Conservation (phyloP, 2,329 filamentous ascomycete species). For the Diaporthe destruens region DNA sequence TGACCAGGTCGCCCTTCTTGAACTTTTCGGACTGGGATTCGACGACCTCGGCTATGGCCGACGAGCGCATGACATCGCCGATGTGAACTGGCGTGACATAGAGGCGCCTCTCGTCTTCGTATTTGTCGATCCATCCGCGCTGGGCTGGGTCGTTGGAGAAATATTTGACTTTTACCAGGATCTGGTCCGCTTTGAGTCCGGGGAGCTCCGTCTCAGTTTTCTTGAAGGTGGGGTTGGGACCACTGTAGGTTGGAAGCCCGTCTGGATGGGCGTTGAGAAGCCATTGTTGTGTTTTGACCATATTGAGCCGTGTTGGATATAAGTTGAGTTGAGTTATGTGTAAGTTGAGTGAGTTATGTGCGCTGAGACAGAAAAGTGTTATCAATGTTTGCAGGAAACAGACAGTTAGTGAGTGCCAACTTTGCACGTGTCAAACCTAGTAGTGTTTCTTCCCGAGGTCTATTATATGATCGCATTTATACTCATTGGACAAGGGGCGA, state of each 20-base stretch:
- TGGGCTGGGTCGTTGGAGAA: slow-evolving; percentile 81
- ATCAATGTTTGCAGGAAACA: no score
- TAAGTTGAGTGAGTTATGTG: background rate
- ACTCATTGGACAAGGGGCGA: no score
- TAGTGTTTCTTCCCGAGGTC: background rate
- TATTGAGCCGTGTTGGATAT: background rate
- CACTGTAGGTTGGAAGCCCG: slow-evolving; percentile 22
- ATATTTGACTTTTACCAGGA: slow-evolving; percentile 73
- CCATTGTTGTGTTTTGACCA: slow-evolving; percentile 35
- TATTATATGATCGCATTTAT: background rate
- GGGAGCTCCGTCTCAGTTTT: slow-evolving; percentile 14
- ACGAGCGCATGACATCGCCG: slow-evolving; percentile 77
- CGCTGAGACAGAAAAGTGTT: background rate
- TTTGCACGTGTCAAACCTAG: background rate
- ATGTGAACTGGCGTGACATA: slow-evolving; percentile 78
- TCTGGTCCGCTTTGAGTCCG: slow-evolving; percentile 72
- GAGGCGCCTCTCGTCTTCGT: slow-evolving; percentile 57
- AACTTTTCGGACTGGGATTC: slow-evolving; percentile 69
- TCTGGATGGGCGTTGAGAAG: slow-evolving; percentile 15
- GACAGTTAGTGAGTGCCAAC: background rate
- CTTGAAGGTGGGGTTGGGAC: slow-evolving; percentile 20
- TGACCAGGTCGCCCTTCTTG: slow-evolving; percentile 69
- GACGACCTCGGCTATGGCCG: slow-evolving; percentile 70
- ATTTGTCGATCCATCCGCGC: slow-evolving; percentile 71
- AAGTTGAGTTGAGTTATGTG: no score